phyloP scores from a whole-genome alignment of 2,329 filamentous ascomycete genomes.

The Stachybotrys elegans region DNA sequence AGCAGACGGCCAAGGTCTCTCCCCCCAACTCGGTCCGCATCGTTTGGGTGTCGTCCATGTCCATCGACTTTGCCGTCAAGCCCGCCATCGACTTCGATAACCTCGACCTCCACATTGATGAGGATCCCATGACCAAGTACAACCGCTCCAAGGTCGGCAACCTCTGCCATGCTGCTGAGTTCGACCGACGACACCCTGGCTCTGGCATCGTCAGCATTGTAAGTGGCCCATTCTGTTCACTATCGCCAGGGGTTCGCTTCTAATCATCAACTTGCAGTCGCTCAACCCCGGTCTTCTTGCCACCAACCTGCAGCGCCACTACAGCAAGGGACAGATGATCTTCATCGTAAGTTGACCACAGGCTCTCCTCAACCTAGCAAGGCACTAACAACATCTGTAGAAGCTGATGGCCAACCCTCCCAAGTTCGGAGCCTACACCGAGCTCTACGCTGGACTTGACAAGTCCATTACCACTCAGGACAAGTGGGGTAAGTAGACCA shows the following conservation, averaged over 20 bases:
- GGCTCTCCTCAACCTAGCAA: not conserved
- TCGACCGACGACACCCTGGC: slow-evolving; percentile 8
- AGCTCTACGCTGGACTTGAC: slow-evolving; percentile 33
- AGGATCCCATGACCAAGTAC: slow-evolving; percentile 13
- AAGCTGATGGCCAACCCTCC: slow-evolving; percentile 10
- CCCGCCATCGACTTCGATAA: slow-evolving; percentile 16
- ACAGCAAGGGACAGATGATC: not conserved
- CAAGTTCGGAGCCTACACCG: slow-evolving; percentile 35
- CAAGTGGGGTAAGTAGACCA: slow-evolving; percentile 1
- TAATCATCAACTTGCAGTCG: no score
- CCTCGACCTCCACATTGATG: slow-evolving; percentile 11
- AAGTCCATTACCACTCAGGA: not conserved
- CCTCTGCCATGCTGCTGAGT: slow-evolving; percentile 6
- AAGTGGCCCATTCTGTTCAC: not conserved
- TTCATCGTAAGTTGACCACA: not conserved
- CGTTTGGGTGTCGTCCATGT: slow-evolving; percentile 25
- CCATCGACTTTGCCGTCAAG: slow-evolving; percentile 7
- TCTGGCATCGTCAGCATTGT: slow-evolving; percentile 14
- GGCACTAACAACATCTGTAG: not conserved
- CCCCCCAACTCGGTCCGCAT: slow-evolving; percentile 22
- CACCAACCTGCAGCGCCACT: not conserved
- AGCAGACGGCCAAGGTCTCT: slow-evolving; percentile 22
- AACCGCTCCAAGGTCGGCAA: slow-evolving; percentile 25
- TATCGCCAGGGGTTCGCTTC: not conserved
- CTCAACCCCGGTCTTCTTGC: slow-evolving; percentile 1